Evolutionary conservation across 495 filamentous ascomycete species (phyloP).

Genomic region (Durotheca rogersii): DNA sequence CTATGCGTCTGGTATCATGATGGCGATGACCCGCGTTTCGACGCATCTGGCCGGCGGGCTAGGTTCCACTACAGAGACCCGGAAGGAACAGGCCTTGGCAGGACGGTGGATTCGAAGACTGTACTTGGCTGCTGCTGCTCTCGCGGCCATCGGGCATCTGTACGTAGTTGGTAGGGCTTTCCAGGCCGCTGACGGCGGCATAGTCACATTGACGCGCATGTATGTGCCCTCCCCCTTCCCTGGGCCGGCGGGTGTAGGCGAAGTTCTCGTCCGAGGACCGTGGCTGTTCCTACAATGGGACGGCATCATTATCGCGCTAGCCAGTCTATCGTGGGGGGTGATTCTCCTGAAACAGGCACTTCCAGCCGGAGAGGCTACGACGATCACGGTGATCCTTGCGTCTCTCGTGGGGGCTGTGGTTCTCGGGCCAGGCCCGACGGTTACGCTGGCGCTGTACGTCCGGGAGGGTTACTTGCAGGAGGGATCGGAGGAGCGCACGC

Average conservation of each 20-base stretch:
- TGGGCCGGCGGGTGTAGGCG: conserved; percentile 8
- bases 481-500: no score
- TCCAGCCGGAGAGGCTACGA: not conserved
- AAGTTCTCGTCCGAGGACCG: conserved; percentile 16
- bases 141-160: conserved; percentile 16
- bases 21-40: not conserved
- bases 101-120: conserved; percentile 14
- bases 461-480: conserved; percentile 2
- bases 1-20: conserved; percentile 12
- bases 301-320: conserved; percentile 22
- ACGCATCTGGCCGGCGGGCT: not conserved
- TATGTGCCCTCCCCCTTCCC: conserved; percentile 10
- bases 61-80: not conserved
- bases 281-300: conserved; percentile 31
- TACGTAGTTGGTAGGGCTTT: conserved; percentile 13
- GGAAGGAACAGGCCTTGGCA: not conserved
- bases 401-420: not conserved
- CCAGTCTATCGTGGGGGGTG: conserved; percentile 27
- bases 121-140: conserved; percentile 18
- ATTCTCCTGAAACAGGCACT: not conserved
- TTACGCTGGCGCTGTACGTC: not conserved
- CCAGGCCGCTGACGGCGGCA: conserved; percentile 4
- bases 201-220: conserved; percentile 14
- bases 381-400: not conserved
- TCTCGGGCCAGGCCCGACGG: conserved; percentile 3